Conservation (phyloP, 345 rosid genomes). For the Murraya paniculata region DNA sequence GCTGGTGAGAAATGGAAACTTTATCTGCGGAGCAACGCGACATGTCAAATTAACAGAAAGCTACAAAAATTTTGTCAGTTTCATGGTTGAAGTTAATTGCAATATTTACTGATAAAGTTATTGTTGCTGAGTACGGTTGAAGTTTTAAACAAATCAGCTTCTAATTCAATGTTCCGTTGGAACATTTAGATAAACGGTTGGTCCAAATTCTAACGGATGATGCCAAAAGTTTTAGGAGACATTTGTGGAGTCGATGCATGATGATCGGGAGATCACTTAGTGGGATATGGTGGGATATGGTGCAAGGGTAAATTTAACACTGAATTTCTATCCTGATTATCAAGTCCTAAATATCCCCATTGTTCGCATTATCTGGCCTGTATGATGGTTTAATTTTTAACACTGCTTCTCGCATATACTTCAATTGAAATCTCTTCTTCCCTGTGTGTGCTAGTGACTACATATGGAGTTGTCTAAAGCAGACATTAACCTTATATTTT, state of each 20-base stretch:
- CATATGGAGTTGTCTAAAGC: too few species aligned
- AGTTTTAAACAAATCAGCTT: background rate
- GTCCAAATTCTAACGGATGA: background rate
- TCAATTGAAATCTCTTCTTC: background rate
- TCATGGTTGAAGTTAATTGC: background rate
- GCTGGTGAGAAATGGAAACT: too few species aligned
- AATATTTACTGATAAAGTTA: background rate
- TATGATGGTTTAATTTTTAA: background rate
- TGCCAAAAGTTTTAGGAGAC: background rate
- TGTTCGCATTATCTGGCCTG: background rate
- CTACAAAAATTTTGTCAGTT: background rate
- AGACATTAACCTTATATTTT: too few species aligned
- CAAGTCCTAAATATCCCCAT: background rate
- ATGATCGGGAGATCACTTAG: background rate
- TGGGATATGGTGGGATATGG: background rate
- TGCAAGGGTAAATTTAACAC: background rate
- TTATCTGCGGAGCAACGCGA: too few species aligned
- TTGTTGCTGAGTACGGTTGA: too few species aligned
- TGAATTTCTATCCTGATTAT: background rate
- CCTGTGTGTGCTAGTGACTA: background rate
- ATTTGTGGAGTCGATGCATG: too few species aligned
- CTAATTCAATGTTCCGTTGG: too few species aligned
- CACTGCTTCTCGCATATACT: background rate
- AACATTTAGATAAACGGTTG: background rate
- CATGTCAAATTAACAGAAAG: slow-evolving; percentile 1